Conservation (phyloP, 306 rosid species). For the Cucurbita maxima region DNA sequence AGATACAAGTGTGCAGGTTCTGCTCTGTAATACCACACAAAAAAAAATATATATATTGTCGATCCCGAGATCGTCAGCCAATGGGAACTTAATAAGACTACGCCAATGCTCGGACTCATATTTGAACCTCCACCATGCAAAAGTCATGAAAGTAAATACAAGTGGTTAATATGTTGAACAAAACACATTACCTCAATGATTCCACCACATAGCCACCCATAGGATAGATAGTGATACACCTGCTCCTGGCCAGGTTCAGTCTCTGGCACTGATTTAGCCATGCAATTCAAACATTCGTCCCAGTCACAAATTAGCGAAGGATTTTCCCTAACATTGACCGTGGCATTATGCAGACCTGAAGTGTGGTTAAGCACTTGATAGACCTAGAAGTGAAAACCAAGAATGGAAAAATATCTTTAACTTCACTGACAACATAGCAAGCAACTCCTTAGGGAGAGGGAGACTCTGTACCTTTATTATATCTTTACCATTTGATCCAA, state of each 20-base stretch:
- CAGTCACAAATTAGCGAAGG: constrained; percentile 65
- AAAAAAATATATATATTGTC: neutral
- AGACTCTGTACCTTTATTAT: constrained; percentile 45
- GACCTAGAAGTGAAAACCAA: constrained; percentile 34
- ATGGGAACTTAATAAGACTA: neutral
- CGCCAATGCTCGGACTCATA: neutral
- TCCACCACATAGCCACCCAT: constrained; percentile 95
- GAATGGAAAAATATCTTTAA: neutral
- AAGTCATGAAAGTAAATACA: neutral
- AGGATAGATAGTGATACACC: constrained; percentile 71
- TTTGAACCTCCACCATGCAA: neutral
- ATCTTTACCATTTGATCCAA: constrained; percentile 67
- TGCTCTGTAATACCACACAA: neutral
- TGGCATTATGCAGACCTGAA: constrained; percentile 89
- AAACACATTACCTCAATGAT: constrained; percentile 64
- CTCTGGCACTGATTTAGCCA: constrained; percentile 57
- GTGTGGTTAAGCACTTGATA: constrained; percentile 97
- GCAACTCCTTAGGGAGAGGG: neutral
- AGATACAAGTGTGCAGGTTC: neutral
- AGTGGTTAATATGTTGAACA: neutral
- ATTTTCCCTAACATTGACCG: constrained; percentile 45
- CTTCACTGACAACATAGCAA: neutral
- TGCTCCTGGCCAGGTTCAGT: constrained; percentile 87
- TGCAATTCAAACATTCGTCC: constrained; percentile 61
- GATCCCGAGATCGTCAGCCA: neutral